phyloP scores from a whole-genome alignment of 148 eudicot species.

The Camellia granthamiana region DNA sequence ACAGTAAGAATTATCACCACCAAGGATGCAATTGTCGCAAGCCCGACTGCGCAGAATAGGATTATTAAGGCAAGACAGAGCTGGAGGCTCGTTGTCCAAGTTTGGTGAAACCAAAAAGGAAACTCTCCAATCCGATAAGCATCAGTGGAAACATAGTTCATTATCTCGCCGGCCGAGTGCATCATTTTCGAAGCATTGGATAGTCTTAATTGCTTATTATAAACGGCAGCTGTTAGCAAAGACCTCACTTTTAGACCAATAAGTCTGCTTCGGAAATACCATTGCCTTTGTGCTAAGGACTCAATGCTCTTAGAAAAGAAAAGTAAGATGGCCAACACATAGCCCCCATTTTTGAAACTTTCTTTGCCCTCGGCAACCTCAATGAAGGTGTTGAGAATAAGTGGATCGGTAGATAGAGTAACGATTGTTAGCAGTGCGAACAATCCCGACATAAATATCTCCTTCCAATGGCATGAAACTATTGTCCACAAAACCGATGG shows the following conservation, averaged over 20 bases:
- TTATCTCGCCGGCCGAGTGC: slow-evolving; percentile 81
- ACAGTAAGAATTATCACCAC: slow-evolving; percentile 59
- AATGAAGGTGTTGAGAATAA: slow-evolving; percentile 80
- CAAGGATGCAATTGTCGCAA: slow-evolving; percentile 63
- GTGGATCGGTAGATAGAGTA: slow-evolving; percentile 71
- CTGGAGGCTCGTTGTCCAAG: slow-evolving; percentile 75
- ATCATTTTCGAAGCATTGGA: slow-evolving; percentile 64
- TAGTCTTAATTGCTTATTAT: slow-evolving; percentile 64
- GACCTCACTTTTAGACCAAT: slow-evolving; percentile 75
- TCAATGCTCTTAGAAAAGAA: slow-evolving; percentile 60
- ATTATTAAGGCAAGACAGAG: slow-evolving; percentile 66
- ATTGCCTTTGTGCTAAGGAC: slow-evolving; percentile 74
- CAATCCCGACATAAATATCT: slow-evolving; percentile 68
- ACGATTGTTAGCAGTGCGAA: slow-evolving; percentile 67
- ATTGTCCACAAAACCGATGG: slow-evolving; percentile 69
- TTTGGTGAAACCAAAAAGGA: slow-evolving; percentile 79
- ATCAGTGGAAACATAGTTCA: slow-evolving; percentile 81
- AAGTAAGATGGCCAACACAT: slow-evolving; percentile 54
- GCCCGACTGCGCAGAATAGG: slow-evolving; percentile 54
- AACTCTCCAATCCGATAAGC: slow-evolving; percentile 87
- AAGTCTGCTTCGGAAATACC: slow-evolving; percentile 63
- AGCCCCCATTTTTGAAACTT: slow-evolving; percentile 61
- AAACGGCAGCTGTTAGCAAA: slow-evolving; percentile 71
- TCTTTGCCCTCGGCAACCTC: slow-evolving; percentile 72
- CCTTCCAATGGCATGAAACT: slow-evolving; percentile 58